Base-by-base conservation (phyloP, 2,329 filamentous ascomycete genomes). In the Fusarium sp. region DNA sequence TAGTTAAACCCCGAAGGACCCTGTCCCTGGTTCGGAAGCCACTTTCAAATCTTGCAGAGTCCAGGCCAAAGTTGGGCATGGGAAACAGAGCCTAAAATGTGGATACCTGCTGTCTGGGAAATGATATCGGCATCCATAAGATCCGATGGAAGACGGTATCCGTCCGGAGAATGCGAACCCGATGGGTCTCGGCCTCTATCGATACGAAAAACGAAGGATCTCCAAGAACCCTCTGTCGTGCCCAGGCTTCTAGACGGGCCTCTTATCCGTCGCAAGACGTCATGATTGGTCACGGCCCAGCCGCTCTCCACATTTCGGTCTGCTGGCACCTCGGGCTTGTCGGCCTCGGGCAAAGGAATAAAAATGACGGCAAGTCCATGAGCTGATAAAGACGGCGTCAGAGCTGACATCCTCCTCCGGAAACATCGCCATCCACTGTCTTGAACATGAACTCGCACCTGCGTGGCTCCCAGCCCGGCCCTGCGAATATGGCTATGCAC, bases 171-270 rank as follows among this genome's bases (percentile, higher is more conserved):
- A 66, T 18, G 56, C 31, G 36, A 52, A 38, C 45, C 58, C 25
- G 45, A 58, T 27, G 22, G n/a, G 59, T 58, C 66, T 69, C 60
- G 57, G 40, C 31, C 58, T 54, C 25, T 59, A 65, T 40, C 8
- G 40, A 60, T 63, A 56, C 60, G 72, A 74, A 63, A 70, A 50
- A 63, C 62, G 66, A 58, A 65, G 16, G 5, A 47, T 29, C 27
- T 56, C 54, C 52, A 50, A 63, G 35, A 42, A 14, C n/a, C 40
- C 40, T 56, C 33, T 63, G 47, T 47, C 25, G 31, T 54, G 56
- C 64, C 65, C 52, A 72, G 50, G 63, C 58, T 45, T 74, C 71
- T 74, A 74, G 72, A 74, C 63, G 65, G 64, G 68, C 59, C 35
- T 68, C 38, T 45, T 29, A 57, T 66, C 69, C 42, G 33, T 20